Conservation (phyloP, 805 yeast genomes). For the Cyberlindnera mississippiensis region DNA sequence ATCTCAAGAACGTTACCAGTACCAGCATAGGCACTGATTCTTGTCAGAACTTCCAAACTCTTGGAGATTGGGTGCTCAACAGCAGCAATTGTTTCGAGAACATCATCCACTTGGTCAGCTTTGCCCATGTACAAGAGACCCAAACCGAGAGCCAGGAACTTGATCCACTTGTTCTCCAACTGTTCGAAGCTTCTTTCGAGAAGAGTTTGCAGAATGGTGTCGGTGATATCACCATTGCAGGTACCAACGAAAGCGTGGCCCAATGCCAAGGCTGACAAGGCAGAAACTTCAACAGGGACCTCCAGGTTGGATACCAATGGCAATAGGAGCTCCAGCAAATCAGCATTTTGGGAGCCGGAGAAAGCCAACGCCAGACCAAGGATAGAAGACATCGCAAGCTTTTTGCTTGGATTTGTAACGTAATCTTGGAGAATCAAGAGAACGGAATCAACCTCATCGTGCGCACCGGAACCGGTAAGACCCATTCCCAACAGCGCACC, state of each 20-base stretch:
- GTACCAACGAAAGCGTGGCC: conserved; percentile 96
- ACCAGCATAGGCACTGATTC: conserved; percentile 93
- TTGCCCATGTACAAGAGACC: conserved; percentile 92
- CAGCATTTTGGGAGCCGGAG: conserved; percentile 90
- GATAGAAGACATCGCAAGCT: conserved; percentile 75
- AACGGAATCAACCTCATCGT: conserved; percentile 94
- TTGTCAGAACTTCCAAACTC: conserved; percentile 83
- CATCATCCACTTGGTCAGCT: conserved; percentile 91
- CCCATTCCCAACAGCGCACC: conserved; percentile 98
- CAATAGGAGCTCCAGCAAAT: conserved; percentile 66
- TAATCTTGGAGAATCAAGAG: conserved; percentile 81
- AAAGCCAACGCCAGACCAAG: conserved; percentile 91
- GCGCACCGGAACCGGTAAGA: conserved; percentile 85
- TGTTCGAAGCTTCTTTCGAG: conserved; percentile 80
- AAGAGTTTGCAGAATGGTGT: conserved; percentile 86
- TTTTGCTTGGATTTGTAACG: conserved; percentile 57
- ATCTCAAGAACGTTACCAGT: conserved; percentile 96
- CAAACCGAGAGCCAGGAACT: conserved; percentile 86
- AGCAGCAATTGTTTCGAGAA: conserved; percentile 88
- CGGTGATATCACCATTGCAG: conserved; percentile 89
- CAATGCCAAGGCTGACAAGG: conserved; percentile 84
- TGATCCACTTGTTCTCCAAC: conserved; percentile 79
- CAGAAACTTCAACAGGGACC: conserved; percentile 70
- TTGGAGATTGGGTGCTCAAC: conserved; percentile 92
- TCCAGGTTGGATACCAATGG: conserved; percentile 81